A percentile compares a stretch with the other conserved stretches of the same genome.
Evolutionary conservation across 1,284 basidiomycete genomes (phyloP).

Genomic region (Waitea zeae): DNA sequence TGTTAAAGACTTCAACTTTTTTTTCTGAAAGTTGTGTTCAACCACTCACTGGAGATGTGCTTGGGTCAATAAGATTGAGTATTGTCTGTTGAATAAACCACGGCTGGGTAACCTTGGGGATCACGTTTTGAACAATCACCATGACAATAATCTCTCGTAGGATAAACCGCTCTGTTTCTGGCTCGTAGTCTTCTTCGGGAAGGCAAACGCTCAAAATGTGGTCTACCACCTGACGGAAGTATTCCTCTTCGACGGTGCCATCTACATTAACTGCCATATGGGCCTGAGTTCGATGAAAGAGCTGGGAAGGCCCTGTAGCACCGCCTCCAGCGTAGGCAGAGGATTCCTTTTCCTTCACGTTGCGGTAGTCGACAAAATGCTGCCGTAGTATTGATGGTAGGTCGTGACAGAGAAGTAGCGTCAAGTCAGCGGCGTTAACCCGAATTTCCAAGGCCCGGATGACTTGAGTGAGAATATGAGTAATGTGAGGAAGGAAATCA

Average conservation of each 20-base stretch:
- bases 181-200: constrained; percentile 48
- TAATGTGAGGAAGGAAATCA: constrained; percentile 59
- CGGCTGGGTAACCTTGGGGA: constrained; percentile 57
- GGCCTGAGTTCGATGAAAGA: constrained; percentile 65
- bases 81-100: constrained; percentile 65
- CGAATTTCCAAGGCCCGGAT: constrained; percentile 44
- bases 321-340: constrained; percentile 55
- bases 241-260: constrained; percentile 49
- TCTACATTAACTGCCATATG: constrained; percentile 59
- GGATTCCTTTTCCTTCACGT: constrained; percentile 37
- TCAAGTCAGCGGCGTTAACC: constrained; percentile 32
- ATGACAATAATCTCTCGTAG: constrained; percentile 64
- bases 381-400: constrained; percentile 47
- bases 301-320: constrained; percentile 33
- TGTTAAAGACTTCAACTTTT: neutral
- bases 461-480: constrained; percentile 36
- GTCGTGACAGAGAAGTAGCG: constrained; percentile 38
- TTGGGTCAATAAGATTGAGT: constrained; percentile 37
- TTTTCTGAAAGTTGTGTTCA: constrained; percentile 6
- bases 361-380: constrained; percentile 60
- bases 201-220: constrained; percentile 48
- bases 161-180: constrained; percentile 57
- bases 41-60: too few species aligned
- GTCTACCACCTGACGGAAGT: constrained; percentile 61
- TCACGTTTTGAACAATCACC: constrained; percentile 43